These are phyloP conservation scores for Malassezia vespertilionis DNA, from an alignment of 1,284 basidiomycete genomes.

Conservation along the genomic window DNA sequence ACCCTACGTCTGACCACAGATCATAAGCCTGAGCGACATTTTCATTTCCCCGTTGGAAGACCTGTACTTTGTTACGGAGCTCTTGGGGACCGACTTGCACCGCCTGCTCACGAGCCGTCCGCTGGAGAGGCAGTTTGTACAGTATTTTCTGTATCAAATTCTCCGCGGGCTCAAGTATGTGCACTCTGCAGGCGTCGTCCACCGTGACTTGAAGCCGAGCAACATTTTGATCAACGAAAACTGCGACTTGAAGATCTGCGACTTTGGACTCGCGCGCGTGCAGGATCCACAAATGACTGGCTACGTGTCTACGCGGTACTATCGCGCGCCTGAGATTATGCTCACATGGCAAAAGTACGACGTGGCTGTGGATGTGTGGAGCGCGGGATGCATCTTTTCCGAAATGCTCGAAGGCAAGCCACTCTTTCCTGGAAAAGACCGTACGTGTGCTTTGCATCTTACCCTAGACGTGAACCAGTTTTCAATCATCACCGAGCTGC, in stretches of 20 bases:
- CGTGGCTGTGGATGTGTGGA: slow-evolving; percentile 96
- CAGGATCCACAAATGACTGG: slow-evolving; percentile 99
- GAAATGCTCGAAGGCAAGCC: slow-evolving; percentile 99
- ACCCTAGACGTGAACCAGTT: slow-evolving; percentile 90
- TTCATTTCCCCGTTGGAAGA: slow-evolving; percentile 98
- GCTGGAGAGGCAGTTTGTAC: slow-evolving; percentile 98
- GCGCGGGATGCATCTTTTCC: slow-evolving; percentile 96
- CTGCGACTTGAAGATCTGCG: slow-evolving; percentile 98
- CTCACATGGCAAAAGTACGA: slow-evolving; percentile 99
- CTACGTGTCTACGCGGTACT: slow-evolving; percentile 97
- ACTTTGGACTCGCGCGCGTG: slow-evolving; percentile 84
- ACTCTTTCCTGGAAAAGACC: slow-evolving; percentile 95
- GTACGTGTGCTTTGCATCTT: slow-evolving; percentile 41
- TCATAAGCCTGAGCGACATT: slow-evolving; percentile 95
- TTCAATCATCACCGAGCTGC: slow-evolving; percentile 95
- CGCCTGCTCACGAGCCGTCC: slow-evolving; percentile 89
- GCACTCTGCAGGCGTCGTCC: slow-evolving; percentile 96
- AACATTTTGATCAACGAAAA: slow-evolving; percentile 99
- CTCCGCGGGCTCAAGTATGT: slow-evolving; percentile 97
- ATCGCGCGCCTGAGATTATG: slow-evolving; percentile 99
- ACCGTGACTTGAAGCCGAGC: slow-evolving; percentile 93
- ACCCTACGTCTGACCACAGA: slow-evolving; percentile 53
- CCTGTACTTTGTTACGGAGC: slow-evolving; percentile 93
- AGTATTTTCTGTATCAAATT: slow-evolving; percentile 99
- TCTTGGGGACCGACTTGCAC: slow-evolving; percentile 94